Evolutionary conservation across 2,329 filamentous ascomycete genomes (phyloP), one percentile per base, ranked within the genome.

Genomic region (Fusarium pseudograminearum): DNA sequence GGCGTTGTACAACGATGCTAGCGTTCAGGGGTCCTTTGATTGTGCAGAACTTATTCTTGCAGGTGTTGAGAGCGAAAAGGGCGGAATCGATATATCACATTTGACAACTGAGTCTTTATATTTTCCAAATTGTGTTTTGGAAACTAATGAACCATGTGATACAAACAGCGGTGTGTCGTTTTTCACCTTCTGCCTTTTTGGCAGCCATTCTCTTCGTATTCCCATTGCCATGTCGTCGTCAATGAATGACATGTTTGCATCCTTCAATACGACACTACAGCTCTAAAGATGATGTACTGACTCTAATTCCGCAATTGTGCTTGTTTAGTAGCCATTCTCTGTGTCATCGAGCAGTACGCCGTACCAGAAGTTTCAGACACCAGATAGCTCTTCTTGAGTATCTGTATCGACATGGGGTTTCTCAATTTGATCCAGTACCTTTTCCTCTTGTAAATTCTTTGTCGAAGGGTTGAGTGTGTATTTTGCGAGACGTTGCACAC

Each of bases 71-170:
- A 20, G 9, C 18, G 2, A 15, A 16, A 18, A 16, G 1, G 16
- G 16, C 16, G 16, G 1, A 42, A 42, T 44, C 8, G 41, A 44
- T 26, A 44, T 2, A 26, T 44, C 22, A 44, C 16, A 44, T 26
- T 18, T 26, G 11, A 11, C 9, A 26, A 26, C 7, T 22, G 7
- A 14, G 0, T 20, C 26, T 30, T 9, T 14, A 3, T 8, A 7
- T 20, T 4, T 14, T 7, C 7, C 40, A 5, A 16, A 0, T 16
- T 10, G 0, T 5, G 0, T 16, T 2, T 22, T 45, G 10, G 16
- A 12, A 28, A 28, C 10, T 0, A 14, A 30, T 4, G n/a, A 16
- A 6, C 18, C 7, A 7, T 9, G n/a, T 20, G 28, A 20, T 8
- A 28, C 26, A 31, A 4, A 10, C 7, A 16, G 18, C 10, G 3